These are phyloP conservation scores for Hordeum marinum DNA, from an alignment of 176 grass and related monocot genomes.

Conservation along the genomic window DNA sequence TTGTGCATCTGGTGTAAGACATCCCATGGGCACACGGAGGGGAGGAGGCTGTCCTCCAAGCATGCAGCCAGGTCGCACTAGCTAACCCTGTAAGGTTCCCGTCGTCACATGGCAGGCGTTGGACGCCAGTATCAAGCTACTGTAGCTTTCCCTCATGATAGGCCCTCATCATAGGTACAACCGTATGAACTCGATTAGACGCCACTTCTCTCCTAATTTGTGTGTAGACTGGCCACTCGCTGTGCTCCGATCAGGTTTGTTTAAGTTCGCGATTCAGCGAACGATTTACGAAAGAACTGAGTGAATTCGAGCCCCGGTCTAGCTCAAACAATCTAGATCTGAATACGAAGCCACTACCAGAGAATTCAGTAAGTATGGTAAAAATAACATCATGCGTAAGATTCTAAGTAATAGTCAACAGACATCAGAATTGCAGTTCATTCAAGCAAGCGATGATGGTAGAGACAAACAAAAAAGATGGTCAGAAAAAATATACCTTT, in stretches of 20 bases:
- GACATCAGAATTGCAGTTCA: slow-evolving; percentile 6
- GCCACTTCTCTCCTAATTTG: not conserved
- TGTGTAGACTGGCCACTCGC: not conserved
- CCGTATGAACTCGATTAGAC: not conserved
- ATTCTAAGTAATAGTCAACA: not conserved
- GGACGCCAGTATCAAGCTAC: not conserved
- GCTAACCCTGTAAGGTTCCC: not conserved
- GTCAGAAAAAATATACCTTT: slow-evolving; percentile 52
- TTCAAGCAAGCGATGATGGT: slow-evolving; percentile 15
- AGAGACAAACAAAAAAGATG: not conserved
- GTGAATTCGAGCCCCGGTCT: not conserved
- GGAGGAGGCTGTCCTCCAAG: not conserved
- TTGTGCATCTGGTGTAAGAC: not conserved
- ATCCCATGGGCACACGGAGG: not conserved
- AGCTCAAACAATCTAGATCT: no score
- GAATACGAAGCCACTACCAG: not conserved
- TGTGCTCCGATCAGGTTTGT: not conserved
- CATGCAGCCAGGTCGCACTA: not conserved
- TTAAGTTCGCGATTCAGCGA: not conserved
- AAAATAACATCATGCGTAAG: not conserved
- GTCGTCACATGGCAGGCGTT: not conserved
- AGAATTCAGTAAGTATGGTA: not conserved
- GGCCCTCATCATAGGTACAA: not conserved
- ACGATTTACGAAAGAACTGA: not conserved
- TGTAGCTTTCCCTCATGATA: not conserved